Evolutionary conservation across 2,329 filamentous ascomycete genomes (phyloP), one percentile per base, ranked within the genome.

Genomic region (Fonsecaea monophora): DNA sequence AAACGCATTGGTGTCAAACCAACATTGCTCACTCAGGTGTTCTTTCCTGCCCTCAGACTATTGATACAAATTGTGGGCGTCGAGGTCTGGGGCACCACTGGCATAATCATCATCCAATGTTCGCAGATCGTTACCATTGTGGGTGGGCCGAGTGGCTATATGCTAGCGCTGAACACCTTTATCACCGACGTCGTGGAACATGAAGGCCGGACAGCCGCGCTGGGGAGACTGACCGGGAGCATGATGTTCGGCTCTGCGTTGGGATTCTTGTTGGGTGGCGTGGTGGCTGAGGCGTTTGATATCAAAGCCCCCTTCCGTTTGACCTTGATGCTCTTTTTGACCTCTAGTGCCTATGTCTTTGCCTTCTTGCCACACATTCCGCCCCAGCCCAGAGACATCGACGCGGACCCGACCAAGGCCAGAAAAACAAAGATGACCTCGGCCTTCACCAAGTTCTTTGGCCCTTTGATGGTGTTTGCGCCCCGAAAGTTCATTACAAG

Each of bases 61-160:
- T 78, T 83, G 0, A 81, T 87, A 0, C 90, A 92, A 74, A 87
- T 89, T 63, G 68, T 90, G 32, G 89, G 87, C 3, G 88, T 92
- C 10, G 77, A 85, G 34, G 80, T 85, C 0, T 89, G 89, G 1
- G 86, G 86, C n/a, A 79, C 79, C 1, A 70, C 79, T 0, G 90
- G 90, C n/a, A 90, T 92, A 72, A 77, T 87, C 13, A 88, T 91
- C 34, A 85, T 92, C 35, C 90, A 92, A 75, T 77, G 78, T 32
- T 89, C 86, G 0, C 90, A 92, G 77, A 77, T 89, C 15, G 88
- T 92, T 62, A 90, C 88, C 0, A 80, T 91, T 15, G 70, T 92
- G 2, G 90, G 90, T 0, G 90, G 90, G 0, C 89, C 89, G 0
- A 85, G 85, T 0, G 90, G 90, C 0, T 92, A 91, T 72, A 83